A percentile compares a stretch with the other conserved stretches of the same genome.
Evolutionary conservation across 495 filamentous ascomycete genomes (phyloP).

Genomic region (Xylaria sp.): DNA sequence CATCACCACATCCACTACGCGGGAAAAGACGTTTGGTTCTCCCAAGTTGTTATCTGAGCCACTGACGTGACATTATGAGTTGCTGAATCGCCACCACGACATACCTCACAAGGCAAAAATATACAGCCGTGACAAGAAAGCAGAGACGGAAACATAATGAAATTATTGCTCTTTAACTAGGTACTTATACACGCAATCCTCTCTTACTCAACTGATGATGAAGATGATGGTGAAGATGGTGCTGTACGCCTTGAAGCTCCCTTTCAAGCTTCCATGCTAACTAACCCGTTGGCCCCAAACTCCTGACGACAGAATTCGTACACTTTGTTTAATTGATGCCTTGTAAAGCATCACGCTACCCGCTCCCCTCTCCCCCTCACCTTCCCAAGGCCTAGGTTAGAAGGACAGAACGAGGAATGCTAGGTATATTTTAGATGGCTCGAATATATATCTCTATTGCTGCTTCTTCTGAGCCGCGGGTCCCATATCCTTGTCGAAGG

Average conservation of each 20-base stretch:
- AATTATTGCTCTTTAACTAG: constrained; percentile 26
- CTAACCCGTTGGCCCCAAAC: constrained; percentile 35
- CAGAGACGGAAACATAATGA: neutral
- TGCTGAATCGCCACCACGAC: neutral
- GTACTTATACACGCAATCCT: constrained; percentile 37
- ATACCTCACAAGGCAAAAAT: neutral
- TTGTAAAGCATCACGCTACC: constrained; percentile 13
- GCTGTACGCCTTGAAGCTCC: constrained; percentile 26
- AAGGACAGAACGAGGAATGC: neutral
- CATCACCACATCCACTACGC: neutral
- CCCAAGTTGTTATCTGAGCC: neutral
- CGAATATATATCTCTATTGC: constrained; percentile 50
- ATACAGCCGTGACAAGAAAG: neutral
- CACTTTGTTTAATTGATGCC: constrained; percentile 31
- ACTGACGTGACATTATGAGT: too few relatives aligned
- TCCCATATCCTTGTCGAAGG: constrained; percentile 96
- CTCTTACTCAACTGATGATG: constrained; percentile 21
- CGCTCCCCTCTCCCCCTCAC: neutral
- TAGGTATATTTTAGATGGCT: constrained; percentile 3
- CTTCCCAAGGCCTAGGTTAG: neutral
- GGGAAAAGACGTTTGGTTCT: neutral
- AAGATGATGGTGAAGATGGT: constrained; percentile 21
- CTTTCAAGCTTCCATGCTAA: constrained; percentile 37
- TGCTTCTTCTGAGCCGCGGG: constrained; percentile 86
- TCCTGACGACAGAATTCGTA: constrained; percentile 39